These are phyloP conservation scores for Populus alba DNA, from an alignment of 345 rosid genomes.

Conservation along the genomic window DNA sequence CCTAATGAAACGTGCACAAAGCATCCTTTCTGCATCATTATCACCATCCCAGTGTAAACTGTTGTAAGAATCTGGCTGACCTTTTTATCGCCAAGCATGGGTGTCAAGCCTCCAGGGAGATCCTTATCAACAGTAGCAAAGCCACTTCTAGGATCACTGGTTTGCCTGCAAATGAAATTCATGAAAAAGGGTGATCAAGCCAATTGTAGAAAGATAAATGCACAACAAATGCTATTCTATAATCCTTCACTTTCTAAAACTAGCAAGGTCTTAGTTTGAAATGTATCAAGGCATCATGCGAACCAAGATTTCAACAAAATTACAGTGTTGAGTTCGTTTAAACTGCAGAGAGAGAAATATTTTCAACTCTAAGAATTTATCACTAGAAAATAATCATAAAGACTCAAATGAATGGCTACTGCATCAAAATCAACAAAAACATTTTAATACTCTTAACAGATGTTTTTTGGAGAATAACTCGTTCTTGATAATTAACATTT, in stretches of 20 bases:
- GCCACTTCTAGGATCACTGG: slow-evolving; percentile 84
- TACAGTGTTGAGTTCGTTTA: background rate
- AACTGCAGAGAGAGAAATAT: background rate
- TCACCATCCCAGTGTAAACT: background rate
- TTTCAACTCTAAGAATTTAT: background rate
- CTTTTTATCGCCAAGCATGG: slow-evolving; percentile 95
- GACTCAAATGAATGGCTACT: background rate
- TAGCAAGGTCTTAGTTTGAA: background rate
- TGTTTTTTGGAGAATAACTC: background rate
- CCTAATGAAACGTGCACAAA: background rate
- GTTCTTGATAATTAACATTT: background rate
- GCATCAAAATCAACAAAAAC: background rate
- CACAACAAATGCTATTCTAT: background rate
- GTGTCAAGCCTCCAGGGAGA: slow-evolving; percentile 75
- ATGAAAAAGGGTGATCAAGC: background rate
- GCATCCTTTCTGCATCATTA: background rate
- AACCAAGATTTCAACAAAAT: background rate
- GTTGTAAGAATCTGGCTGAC: slow-evolving; percentile 33
- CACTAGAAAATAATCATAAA: background rate
- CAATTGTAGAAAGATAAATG: too few species aligned
- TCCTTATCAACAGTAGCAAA: slow-evolving; percentile 90
- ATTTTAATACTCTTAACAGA: background rate
- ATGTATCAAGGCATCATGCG: background rate
- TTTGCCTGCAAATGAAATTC: slow-evolving; percentile 49
- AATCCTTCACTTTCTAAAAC: background rate